Conservation (phyloP, 2,329 filamentous ascomycete genomes). For the Dendrostoma leiphaemia region DNA sequence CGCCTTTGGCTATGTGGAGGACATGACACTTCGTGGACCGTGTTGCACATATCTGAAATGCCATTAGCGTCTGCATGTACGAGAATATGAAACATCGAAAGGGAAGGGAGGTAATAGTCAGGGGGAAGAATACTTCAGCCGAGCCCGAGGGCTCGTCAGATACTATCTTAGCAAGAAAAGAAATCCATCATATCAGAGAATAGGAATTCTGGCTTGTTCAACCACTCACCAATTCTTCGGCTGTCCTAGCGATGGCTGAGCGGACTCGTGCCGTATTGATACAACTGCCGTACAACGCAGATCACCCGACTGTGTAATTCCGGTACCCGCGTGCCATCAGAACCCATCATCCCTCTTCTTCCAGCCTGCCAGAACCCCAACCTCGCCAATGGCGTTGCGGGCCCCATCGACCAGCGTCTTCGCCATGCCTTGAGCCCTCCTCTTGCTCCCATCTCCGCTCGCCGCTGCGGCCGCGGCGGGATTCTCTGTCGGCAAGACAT, state of each 20-base stretch:
- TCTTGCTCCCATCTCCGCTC: slow-evolving; percentile 45
- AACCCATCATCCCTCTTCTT: slow-evolving; percentile 39
- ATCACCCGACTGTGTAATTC: too few relatives aligned
- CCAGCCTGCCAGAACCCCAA: slow-evolving; percentile 38
- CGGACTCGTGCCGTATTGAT: not conserved
- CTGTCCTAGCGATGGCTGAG: not conserved
- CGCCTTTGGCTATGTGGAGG: too few relatives aligned
- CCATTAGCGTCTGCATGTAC: not conserved
- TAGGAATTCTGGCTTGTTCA: not conserved
- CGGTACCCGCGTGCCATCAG: slow-evolving; percentile 21
- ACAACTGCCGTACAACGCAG: not conserved
- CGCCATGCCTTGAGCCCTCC: slow-evolving; percentile 60
- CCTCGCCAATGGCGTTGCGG: slow-evolving; percentile 49
- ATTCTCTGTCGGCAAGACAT: slow-evolving; percentile 90
- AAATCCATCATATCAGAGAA: not conserved
- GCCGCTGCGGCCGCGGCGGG: slow-evolving; percentile 39
- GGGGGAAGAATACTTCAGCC: not conserved
- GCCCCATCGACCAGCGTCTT: slow-evolving; percentile 63
- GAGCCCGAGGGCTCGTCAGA: not conserved
- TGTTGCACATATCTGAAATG: not conserved
- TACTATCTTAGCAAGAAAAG: not conserved
- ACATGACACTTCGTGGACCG: too few relatives aligned
- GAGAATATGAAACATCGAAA: not conserved
- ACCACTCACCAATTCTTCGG: slow-evolving; percentile 3
- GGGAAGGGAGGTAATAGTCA: not conserved